Evolutionary conservation across 768 basidiomycete genomes (phyloP).

Genomic region (Mycena albidolilacea): DNA sequence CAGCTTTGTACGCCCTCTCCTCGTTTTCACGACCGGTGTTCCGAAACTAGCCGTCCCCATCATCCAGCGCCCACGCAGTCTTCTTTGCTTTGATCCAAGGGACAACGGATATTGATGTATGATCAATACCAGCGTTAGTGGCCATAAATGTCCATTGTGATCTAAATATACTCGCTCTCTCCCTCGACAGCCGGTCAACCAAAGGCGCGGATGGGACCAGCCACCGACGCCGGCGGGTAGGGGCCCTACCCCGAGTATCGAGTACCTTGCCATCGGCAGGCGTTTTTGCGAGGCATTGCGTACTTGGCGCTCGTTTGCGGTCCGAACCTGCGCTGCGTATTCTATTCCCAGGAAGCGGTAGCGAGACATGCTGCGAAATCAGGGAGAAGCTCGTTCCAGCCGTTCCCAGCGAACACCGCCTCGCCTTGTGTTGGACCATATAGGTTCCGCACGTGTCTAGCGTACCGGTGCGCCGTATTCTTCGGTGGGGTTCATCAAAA

Average conservation of each 20-base stretch:
- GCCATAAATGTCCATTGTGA: neutral
- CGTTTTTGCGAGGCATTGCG: too few relatives aligned
- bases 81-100: neutral
- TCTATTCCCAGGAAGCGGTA: neutral
- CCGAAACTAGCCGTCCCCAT: too few relatives aligned
- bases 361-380: neutral
- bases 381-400: too few relatives aligned
- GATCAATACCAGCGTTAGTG: slow-evolving; percentile 26
- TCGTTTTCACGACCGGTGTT: too few relatives aligned
- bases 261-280: too few relatives aligned
- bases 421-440: neutral
- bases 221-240: neutral
- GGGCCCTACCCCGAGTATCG: neutral
- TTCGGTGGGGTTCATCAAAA: too few relatives aligned
- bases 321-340: neutral
- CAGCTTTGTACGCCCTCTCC: neutral
- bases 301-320: neutral
- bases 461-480: too few relatives aligned
- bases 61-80: neutral
- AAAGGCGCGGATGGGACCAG: too few relatives aligned
- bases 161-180: neutral
- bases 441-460: too few relatives aligned
- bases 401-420: neutral
- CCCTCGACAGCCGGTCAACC: neutral
- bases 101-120: slow-evolving; percentile 11